Conservation (phyloP, 192 early-diverging fungal genomes). For the Podila horticola region DNA sequence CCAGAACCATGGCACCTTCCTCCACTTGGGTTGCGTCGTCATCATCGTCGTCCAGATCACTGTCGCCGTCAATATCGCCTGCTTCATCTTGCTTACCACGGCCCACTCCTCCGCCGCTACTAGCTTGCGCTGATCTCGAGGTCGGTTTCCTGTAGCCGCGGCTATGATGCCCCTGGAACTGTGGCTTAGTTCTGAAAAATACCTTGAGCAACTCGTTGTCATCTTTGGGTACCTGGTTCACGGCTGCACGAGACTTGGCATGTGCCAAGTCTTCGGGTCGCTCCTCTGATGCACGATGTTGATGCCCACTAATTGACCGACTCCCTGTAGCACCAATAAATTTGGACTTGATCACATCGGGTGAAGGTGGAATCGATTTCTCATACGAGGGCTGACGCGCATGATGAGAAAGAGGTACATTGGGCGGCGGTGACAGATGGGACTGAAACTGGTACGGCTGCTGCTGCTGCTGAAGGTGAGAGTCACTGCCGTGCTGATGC, state of each 20-base stretch:
- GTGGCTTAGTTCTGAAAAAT: neutral
- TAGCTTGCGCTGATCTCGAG: too few species aligned
- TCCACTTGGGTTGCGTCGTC: conserved; percentile 3
- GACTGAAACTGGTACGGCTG: neutral
- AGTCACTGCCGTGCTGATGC: neutral
- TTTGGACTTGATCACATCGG: neutral
- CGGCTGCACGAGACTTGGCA: neutral
- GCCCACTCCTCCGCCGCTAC: neutral
- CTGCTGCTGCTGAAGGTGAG: neutral
- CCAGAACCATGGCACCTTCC: conserved; percentile 21
- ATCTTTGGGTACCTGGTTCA: neutral
- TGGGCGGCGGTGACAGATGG: neutral
- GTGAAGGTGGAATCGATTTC: neutral
- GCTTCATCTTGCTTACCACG: neutral
- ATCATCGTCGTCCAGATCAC: neutral
- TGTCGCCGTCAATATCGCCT: neutral
- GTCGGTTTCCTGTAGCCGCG: too few species aligned
- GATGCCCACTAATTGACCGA: neutral
- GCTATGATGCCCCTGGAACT: neutral
- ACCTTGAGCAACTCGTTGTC: neutral
- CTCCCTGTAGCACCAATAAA: neutral
- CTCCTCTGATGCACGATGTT: neutral
- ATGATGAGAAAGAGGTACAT: neutral
- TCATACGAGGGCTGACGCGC: neutral
- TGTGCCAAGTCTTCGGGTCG: neutral